A percentile compares a stretch with the other conserved stretches of the same genome.
Conservation (phyloP, 495 filamentous ascomycete genomes). For the Penicillium diatomitis region DNA sequence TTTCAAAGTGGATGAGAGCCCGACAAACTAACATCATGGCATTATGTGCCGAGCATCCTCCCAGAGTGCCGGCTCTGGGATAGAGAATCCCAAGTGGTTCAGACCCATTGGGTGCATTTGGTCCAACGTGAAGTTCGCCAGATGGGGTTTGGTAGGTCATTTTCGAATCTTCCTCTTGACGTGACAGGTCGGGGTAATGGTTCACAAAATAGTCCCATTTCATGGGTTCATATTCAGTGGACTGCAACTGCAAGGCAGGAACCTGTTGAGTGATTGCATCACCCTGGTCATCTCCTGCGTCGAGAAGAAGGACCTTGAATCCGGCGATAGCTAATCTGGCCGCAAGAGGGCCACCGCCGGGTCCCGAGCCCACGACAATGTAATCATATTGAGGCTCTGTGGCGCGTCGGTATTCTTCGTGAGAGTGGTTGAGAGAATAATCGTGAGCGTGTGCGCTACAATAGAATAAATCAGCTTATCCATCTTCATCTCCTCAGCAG, state of each 20-base stretch:
- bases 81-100: constrained; percentile 32
- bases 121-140: constrained; percentile 26
- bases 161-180: constrained; percentile 33
- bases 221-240: constrained; percentile 31
- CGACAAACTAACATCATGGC: constrained; percentile 27
- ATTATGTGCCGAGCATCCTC: constrained; percentile 37
- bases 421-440: background rate
- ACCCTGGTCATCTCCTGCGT: constrained; percentile 52
- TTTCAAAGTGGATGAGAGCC: background rate
- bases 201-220: constrained; percentile 39
- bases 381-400: constrained; percentile 45
- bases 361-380: constrained; percentile 54
- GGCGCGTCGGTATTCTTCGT: constrained; percentile 6
- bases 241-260: constrained; percentile 28
- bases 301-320: constrained; percentile 48
- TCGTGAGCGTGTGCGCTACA: no score
- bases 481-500: no score
- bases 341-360: constrained; percentile 54
- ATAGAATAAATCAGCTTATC: no score
- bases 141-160: constrained; percentile 29
- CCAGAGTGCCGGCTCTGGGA: constrained; percentile 34
- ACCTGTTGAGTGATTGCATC: constrained; percentile 25
- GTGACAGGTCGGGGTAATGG: constrained; percentile 28
- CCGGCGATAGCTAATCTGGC: constrained; percentile 50
- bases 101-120: constrained; percentile 23